Conservation (phyloP, 495 filamentous ascomycete genomes). For the Penicillium roqueforti region DNA sequence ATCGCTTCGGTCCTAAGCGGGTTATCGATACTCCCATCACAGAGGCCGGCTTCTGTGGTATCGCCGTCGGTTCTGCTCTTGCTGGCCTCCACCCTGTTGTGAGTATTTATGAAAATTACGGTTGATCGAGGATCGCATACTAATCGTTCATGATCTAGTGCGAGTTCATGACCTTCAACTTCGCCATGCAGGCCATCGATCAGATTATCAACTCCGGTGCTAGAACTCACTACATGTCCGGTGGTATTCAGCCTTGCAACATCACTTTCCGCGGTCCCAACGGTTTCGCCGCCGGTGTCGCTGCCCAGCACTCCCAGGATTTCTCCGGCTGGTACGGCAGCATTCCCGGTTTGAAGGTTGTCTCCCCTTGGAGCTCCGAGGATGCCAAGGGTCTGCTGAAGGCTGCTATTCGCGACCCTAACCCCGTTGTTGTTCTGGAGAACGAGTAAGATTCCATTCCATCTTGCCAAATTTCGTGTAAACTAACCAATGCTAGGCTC, state of each 20-base stretch:
- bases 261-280: slow-evolving; percentile 99
- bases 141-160: slow-evolving; percentile 52
- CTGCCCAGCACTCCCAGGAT: slow-evolving; percentile 96
- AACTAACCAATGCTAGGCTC: slow-evolving; percentile 47
- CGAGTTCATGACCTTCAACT: slow-evolving; percentile 99
- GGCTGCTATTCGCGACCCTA: slow-evolving; percentile 96
- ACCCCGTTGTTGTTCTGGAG: slow-evolving; percentile 91
- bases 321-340: slow-evolving; percentile 98
- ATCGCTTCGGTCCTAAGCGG: slow-evolving; percentile 94
- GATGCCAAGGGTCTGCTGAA: slow-evolving; percentile 97
- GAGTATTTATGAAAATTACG: slow-evolving; percentile 37
- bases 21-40: slow-evolving; percentile 99
- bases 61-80: slow-evolving; percentile 90
- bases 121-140: background rate
- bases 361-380: slow-evolving; percentile 91
- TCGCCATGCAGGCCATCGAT: slow-evolving; percentile 99
- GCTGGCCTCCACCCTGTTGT: slow-evolving; percentile 92
- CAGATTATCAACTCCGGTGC: slow-evolving; percentile 99
- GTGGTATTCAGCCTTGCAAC: slow-evolving; percentile 98
- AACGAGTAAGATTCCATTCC: slow-evolving; percentile 64
- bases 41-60: slow-evolving; percentile 88
- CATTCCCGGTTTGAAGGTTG: slow-evolving; percentile 95
- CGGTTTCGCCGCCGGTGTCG: slow-evolving; percentile 94
- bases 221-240: slow-evolving; percentile 99
- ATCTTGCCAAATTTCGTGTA: background rate